A percentile compares a stretch with the other conserved stretches of the same genome.
Evolutionary conservation across 2,329 filamentous ascomycete genomes (phyloP).

Genomic region (Teratosphaeriaceae sp.): DNA sequence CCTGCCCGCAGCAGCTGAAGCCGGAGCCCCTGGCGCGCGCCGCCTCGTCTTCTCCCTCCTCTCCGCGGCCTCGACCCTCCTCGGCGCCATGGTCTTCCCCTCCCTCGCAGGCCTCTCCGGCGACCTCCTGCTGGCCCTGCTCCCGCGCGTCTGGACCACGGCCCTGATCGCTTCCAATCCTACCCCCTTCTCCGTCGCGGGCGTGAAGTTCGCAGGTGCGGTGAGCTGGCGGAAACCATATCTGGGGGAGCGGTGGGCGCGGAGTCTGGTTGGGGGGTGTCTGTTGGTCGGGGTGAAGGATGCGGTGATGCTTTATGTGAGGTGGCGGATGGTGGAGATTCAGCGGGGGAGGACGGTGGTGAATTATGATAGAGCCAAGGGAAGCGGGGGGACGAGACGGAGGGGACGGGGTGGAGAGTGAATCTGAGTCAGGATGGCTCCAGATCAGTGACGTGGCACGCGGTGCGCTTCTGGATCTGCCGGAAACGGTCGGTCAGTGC

Average conservation of each 20-base stretch:
- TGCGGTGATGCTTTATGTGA: conserved; percentile 53
- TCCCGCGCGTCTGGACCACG: conserved; percentile 63
- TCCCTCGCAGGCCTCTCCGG: conserved; percentile 73
- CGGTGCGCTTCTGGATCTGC: no score
- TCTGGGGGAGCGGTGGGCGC: conserved; percentile 78
- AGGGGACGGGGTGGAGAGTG: no score
- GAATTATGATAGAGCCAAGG: conserved; percentile 33
- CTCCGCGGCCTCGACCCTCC: conserved; percentile 52
- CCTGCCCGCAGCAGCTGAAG: conserved; percentile 1
- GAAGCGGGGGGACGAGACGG: no score
- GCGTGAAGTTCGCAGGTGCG: background rate
- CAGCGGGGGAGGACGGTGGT: conserved; percentile 40
- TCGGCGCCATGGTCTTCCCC: conserved; percentile 72
- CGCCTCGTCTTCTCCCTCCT: conserved; percentile 47
- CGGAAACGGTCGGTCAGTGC: no score
- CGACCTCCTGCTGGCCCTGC: conserved; percentile 59
- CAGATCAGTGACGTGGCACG: no score
- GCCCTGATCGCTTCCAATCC: conserved; percentile 6
- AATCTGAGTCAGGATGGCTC: no score
- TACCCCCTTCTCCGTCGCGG: background rate
- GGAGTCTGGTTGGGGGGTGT: conserved; percentile 82
- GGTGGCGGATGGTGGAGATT: conserved; percentile 45
- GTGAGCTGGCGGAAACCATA: conserved; percentile 35
- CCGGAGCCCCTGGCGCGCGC: conserved; percentile 23
- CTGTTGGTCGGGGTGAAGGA: conserved; percentile 80